phyloP scores from a whole-genome alignment of 345 rosid genomes.

The Syzygium aromaticum region DNA sequence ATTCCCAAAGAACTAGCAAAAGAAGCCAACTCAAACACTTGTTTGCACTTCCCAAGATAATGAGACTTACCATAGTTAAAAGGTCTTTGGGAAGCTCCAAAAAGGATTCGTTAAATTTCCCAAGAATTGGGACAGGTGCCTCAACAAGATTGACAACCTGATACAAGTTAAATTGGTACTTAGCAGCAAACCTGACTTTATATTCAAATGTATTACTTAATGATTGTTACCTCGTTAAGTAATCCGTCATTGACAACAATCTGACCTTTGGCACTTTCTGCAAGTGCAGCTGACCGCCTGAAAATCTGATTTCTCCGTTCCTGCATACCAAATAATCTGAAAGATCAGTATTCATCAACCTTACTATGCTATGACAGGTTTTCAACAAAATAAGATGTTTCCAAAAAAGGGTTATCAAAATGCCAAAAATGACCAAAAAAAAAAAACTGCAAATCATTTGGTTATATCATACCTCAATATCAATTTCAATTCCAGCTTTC shows the following conservation, averaged over 20 bases:
- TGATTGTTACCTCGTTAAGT: slow-evolving; percentile 57
- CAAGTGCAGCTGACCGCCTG: slow-evolving; percentile 49
- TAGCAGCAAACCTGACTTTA: not conserved
- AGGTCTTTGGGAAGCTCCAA: slow-evolving; percentile 90
- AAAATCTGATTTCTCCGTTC: slow-evolving; percentile 57
- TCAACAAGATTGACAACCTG: slow-evolving; percentile 96
- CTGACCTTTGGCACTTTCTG: slow-evolving; percentile 61
- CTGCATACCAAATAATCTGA: slow-evolving; percentile 17
- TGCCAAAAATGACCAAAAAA: not conserved
- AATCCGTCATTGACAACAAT: slow-evolving; percentile 48
- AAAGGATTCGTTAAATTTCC: slow-evolving; percentile 76
- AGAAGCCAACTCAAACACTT: not conserved
- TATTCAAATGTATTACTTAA: slow-evolving; percentile 1
- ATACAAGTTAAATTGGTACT: not conserved
- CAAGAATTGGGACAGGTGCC: slow-evolving; percentile 83
- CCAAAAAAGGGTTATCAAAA: not conserved
- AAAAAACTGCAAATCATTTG: not conserved
- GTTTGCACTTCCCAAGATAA: not conserved
- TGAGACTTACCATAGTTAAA: slow-evolving; percentile 59
- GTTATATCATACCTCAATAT: slow-evolving; percentile 72
- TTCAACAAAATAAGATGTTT: not conserved
- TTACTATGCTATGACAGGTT: not conserved
- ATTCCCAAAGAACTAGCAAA: not conserved
- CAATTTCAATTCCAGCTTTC: slow-evolving; percentile 70
- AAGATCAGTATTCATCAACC: not conserved